phyloP scores from a whole-genome alignment of 2,329 filamentous ascomycete species.

The Polytolypa hystricis region DNA sequence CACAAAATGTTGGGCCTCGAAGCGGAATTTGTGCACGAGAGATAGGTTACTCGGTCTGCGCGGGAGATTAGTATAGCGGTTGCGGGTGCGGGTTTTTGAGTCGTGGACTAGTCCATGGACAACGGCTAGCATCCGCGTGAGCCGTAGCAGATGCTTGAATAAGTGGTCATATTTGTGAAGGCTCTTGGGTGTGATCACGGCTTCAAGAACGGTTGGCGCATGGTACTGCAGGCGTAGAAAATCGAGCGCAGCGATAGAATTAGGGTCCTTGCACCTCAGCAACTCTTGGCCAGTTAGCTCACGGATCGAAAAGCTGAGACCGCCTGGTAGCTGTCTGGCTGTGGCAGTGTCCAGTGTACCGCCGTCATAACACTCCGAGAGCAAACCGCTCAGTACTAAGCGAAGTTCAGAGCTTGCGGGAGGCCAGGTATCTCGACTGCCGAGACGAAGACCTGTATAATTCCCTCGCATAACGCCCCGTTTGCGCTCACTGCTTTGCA shows the following conservation, averaged over 20 bases:
- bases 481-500: conserved; percentile 65
- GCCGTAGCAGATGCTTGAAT: conserved; percentile 67
- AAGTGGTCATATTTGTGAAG: conserved; percentile 74
- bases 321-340: conserved; percentile 48
- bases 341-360: conserved; percentile 14
- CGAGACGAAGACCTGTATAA: conserved; percentile 70
- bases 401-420: conserved; percentile 90
- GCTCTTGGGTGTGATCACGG: conserved; percentile 59
- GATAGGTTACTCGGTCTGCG: conserved; percentile 17
- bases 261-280: conserved; percentile 68
- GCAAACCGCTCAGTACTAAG: conserved; percentile 72
- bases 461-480: conserved; percentile 58
- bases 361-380: conserved; percentile 58
- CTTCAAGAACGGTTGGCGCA: conserved; percentile 57
- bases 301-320: conserved; percentile 73
- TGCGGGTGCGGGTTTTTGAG: conserved; percentile 30
- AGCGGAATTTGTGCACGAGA: conserved; percentile 50
- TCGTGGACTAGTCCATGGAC: conserved; percentile 55
- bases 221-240: conserved; percentile 83
- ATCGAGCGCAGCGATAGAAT: conserved; percentile 79
- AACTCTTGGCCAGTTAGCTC: conserved; percentile 70
- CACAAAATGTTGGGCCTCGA: conserved; percentile 73
- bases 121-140: conserved; percentile 69
- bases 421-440: conserved; percentile 76
- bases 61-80: conserved; percentile 9